Base-by-base conservation (phyloP, 257 asterid genomes). In the Primulina eburnea region DNA sequence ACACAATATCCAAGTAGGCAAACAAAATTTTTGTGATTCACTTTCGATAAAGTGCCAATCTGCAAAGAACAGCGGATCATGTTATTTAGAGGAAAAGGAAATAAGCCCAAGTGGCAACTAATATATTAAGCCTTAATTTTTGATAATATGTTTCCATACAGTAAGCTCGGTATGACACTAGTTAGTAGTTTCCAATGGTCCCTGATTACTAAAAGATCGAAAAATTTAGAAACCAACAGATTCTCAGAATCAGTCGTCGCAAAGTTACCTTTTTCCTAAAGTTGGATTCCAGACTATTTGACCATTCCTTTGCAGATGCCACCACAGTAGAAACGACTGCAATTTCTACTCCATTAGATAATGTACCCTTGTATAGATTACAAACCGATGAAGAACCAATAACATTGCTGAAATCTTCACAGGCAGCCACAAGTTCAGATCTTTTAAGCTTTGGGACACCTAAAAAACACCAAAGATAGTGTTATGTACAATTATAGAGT, bases 391-490 rank as follows among this genome's bases (percentile, higher is more conserved):
- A 77, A 8, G 95, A 76, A 64, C 95, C 95, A 40, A 92, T 86
- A 53, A 92, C 96, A 30, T 92, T 92, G 76, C 97, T 92, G 78
- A 92, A 92, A 77, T 86, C 94, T 83, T 92, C 97, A 86, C 97
- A 92, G 60, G 97, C 97, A 38, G 84, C 80, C 76, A 76, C 92
- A 64, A 92, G 88, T 80, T 92, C 96, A 34, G 85, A 73, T 82
- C 97, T 83, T 77, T 78, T 92, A 52, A 92, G 90, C 71, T 86
- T 89, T 35, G 95, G 97, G 69, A 92, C 95, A 40, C 98, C 98
- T 92, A 71, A 55, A 62, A 80, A 10, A 33, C 62, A 74, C 67
- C 64, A 68, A 61, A 38, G 24, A 73, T 8, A 35, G 20, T 34
- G 11, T 61, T 61, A 21, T 21, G 28, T 7, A 21, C 20, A 32